phyloP scores from a whole-genome alignment of 73 alveolate genomes.

The Stentor roeselii region DNA sequence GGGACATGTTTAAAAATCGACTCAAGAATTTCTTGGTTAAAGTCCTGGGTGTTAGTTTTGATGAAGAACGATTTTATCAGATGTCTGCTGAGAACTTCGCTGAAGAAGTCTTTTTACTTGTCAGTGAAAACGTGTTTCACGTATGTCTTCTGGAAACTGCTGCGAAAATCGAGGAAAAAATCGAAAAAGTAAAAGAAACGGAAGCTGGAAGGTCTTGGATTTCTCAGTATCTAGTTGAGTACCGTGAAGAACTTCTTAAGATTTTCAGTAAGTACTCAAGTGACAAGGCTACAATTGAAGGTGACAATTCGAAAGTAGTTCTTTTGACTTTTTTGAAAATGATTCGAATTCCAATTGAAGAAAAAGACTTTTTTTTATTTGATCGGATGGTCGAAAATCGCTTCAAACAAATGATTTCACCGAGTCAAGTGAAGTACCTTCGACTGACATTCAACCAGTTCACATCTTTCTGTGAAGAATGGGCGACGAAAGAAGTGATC shows the following conservation, averaged over 20 bases:
- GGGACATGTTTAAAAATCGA: not conserved
- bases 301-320: not conserved
- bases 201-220: not conserved
- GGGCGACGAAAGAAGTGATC: not conserved
- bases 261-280: not conserved
- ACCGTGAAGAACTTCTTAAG: not conserved
- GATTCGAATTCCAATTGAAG: not conserved
- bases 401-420: not conserved
- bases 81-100: not conserved
- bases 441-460: not conserved
- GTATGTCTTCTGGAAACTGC: not conserved
- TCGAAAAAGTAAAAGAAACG: not conserved
- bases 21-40: not conserved
- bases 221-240: not conserved
- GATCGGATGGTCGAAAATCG: slow-evolving; percentile 26
- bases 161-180: not conserved
- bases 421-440: not conserved
- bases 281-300: not conserved
- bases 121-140: not conserved
- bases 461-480: not conserved
- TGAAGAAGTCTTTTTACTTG: not conserved
- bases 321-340: not conserved
- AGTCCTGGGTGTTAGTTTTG: not conserved
- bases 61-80: not conserved
- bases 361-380: slow-evolving; percentile 8